Percentiles rank a stretch among this genome's conserved stretches.
These are phyloP conservation scores for Plasmopara halstedii DNA, from an alignment of 352 stramenopile species.

Conservation along the genomic window DNA sequence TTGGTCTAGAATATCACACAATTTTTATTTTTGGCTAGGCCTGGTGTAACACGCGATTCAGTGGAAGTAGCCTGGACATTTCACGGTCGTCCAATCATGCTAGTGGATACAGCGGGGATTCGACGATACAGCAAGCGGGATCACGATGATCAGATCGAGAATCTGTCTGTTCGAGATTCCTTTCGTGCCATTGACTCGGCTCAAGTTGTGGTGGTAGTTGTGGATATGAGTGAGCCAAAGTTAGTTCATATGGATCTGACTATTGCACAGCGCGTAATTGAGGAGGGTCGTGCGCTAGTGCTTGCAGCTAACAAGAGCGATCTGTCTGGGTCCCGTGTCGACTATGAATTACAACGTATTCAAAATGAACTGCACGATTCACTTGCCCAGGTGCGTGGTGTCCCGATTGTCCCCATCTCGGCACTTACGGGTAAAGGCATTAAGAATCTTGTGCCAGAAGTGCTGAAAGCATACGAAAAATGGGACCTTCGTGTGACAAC, in stretches of 20 bases:
- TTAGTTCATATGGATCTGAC: constrained; percentile 84
- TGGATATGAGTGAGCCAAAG: constrained; percentile 77
- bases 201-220: constrained; percentile 73
- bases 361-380: constrained; percentile 64
- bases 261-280: constrained; percentile 73
- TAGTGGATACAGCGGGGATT: constrained; percentile 79
- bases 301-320: constrained; percentile 79
- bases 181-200: constrained; percentile 76
- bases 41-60: constrained; percentile 73
- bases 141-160: constrained; percentile 77
- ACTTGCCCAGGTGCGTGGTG: constrained; percentile 64
- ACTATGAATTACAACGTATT: constrained; percentile 58
- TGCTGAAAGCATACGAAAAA: constrained; percentile 76
- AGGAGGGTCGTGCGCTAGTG: constrained; percentile 68
- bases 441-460: constrained; percentile 70
- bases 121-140: constrained; percentile 81
- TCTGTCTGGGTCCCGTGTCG: constrained; percentile 33
- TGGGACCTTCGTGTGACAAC: constrained; percentile 78
- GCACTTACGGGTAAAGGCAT: constrained; percentile 67
- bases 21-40: constrained; percentile 21
- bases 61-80: constrained; percentile 78
- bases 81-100: constrained; percentile 58
- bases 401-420: constrained; percentile 74
- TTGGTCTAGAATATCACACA: neutral
- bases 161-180: constrained; percentile 72